Base-by-base conservation (phyloP, 306 rosid genomes). In the Sphenostylis stenocarpa region DNA sequence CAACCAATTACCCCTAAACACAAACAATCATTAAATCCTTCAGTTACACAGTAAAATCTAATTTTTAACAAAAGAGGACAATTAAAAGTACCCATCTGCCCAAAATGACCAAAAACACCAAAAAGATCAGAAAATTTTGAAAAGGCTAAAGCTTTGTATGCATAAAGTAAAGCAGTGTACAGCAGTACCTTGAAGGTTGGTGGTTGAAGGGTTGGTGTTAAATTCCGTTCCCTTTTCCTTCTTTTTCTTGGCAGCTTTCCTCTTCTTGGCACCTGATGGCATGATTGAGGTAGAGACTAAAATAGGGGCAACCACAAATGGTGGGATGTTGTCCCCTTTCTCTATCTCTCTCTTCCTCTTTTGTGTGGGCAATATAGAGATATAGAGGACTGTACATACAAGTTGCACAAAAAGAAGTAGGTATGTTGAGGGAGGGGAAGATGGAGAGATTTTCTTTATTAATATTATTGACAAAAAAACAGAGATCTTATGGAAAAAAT, bases 161-260 rank as follows among this genome's bases (percentile, higher is more conserved):
- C 8, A 60, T 6, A 67, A 16, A 56, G 72, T 24, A 5, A 28
- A 62, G 4, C 1, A 34, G 68, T 24, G 34, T 1, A 56, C 36
- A 29, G 39, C 6, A n/a, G 21, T 65, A 88, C 96, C 92, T 78
- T 39, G 85, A 70, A 81, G 84, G 61, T 56, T 56, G 76, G 78
- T 74, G 48, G 79, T n/a, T 7, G 90, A 77, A 19, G 83, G 66
- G 72, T 61, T 71, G 75, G 44, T 64, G 67, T 66, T 75, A 36
- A 19, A 9, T 36, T 63, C 70, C 70, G 92, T 74, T 76, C 72
- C 88, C 52, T 75, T 61, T 77, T 80, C 93, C 86, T 78, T 94
- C 94, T 91, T 94, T 82, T 88, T 94, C 90, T 86, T 91, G 63
- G 90, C 93, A 20, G 97, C 94, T 81, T 91, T 91, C 80, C 96